Percentiles rank a stretch among this genome's conserved stretches.
Conservation (phyloP, 177 flowering plant genomes). For the Vitis hybrid region DNA sequence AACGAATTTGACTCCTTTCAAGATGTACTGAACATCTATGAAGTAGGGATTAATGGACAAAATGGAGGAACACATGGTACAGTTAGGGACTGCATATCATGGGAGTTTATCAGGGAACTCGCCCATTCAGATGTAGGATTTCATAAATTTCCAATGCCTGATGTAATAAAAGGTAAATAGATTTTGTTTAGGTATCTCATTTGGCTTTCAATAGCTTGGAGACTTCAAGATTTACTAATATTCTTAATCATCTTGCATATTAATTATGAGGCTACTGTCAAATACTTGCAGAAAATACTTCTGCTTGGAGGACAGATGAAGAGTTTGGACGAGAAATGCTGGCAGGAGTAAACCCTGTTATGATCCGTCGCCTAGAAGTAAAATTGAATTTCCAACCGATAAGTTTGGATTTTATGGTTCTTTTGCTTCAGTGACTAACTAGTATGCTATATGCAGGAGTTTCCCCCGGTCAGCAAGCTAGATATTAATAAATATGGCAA, state of each 20-base stretch:
- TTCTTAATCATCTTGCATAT: background rate
- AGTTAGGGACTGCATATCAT: slow-evolving; percentile 51
- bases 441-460: slow-evolving; percentile 47
- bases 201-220: too few relatives aligned
- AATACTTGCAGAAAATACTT: slow-evolving; percentile 46
- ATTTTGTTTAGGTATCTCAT: background rate
- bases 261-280: slow-evolving; percentile 2
- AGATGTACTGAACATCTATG: slow-evolving; percentile 68
- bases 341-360: slow-evolving; percentile 89
- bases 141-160: slow-evolving; percentile 75
- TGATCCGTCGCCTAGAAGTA: slow-evolving; percentile 69
- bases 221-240: background rate
- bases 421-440: slow-evolving; percentile 2
- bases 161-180: slow-evolving; percentile 70
- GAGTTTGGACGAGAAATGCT: slow-evolving; percentile 94
- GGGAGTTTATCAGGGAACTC: slow-evolving; percentile 77
- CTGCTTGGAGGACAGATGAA: slow-evolving; percentile 96
- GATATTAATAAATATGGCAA: slow-evolving; percentile 65
- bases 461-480: slow-evolving; percentile 82
- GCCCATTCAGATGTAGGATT: slow-evolving; percentile 61
- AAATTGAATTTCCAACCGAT: background rate
- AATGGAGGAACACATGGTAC: slow-evolving; percentile 20
- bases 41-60: slow-evolving; percentile 61
- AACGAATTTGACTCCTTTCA: slow-evolving; percentile 81
- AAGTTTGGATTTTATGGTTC: too few relatives aligned